These are phyloP conservation scores for Ambrosia artemisiifolia DNA, from an alignment of 129 eudicot species.

Conservation along the genomic window DNA sequence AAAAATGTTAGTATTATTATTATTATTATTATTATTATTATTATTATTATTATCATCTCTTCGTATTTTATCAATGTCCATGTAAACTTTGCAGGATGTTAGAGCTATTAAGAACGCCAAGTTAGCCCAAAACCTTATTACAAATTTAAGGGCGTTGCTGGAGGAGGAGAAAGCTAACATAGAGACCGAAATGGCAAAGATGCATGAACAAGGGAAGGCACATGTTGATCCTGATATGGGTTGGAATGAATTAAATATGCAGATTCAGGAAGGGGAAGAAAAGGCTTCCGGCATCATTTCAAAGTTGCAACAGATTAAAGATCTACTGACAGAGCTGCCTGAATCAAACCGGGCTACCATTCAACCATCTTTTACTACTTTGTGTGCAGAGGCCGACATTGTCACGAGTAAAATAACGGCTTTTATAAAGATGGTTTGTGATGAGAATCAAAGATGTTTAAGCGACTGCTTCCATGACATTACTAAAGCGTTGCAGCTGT, in stretches of 20 bases:
- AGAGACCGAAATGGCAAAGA: background rate
- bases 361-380: background rate
- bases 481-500: background rate
- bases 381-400: constrained; percentile 7
- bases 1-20: too few species aligned
- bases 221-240: background rate
- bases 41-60: too few species aligned
- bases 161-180: background rate
- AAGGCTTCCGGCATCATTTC: background rate
- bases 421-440: constrained; percentile 5
- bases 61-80: background rate
- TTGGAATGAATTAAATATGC: background rate
- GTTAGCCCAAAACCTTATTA: background rate
- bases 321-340: background rate
- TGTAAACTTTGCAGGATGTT: constrained; percentile 3
- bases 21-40: too few species aligned
- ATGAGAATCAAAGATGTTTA: background rate
- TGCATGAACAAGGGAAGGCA: background rate
- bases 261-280: background rate
- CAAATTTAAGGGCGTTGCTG: background rate
- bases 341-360: background rate
- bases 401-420: background rate
- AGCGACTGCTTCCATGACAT: background rate
- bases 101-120: constrained; percentile 5
- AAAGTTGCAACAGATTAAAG: background rate